Percentiles rank a stretch among this genome's conserved stretches.
Evolutionary conservation across 345 rosid species (phyloP).

Genomic region (Moringa oleifera): DNA sequence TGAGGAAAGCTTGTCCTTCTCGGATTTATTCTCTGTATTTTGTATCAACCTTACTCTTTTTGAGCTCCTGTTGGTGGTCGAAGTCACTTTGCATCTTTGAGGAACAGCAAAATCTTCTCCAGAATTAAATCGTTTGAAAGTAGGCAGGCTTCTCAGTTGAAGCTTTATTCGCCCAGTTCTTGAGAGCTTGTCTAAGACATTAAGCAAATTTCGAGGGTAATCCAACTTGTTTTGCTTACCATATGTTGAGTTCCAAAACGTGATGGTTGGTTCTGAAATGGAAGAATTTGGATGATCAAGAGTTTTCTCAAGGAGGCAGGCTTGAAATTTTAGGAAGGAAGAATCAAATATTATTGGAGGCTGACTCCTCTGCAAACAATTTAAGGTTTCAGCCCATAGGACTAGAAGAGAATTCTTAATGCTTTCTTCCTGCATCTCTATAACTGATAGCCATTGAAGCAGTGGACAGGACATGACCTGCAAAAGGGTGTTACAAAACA

Average conservation of each 20-base stretch:
- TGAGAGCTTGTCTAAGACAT: constrained; percentile 41
- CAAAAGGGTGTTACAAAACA: constrained; percentile 3
- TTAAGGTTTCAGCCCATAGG: constrained; percentile 40
- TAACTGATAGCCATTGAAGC: constrained; percentile 34
- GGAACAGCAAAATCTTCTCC: constrained; percentile 5
- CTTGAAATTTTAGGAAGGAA: constrained; percentile 39
- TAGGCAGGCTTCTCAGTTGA: constrained; percentile 21
- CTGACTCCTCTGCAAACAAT: constrained; percentile 34
- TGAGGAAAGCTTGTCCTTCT: background rate
- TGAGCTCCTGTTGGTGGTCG: constrained; percentile 31
- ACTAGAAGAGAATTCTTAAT: constrained; percentile 24
- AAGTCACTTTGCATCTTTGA: constrained; percentile 25
- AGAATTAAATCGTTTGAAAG: constrained; percentile 16
- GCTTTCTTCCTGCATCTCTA: constrained; percentile 20
- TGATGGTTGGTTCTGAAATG: constrained; percentile 31
- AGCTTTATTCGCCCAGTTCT: constrained; percentile 40
- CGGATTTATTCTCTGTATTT: background rate
- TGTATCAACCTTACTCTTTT: constrained; percentile 34
- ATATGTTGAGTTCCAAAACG: constrained; percentile 48
- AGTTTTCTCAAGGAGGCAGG: constrained; percentile 40
- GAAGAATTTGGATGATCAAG: constrained; percentile 33
- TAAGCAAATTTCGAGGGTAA: constrained; percentile 42
- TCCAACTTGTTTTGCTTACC: constrained; percentile 33
- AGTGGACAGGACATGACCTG: constrained; percentile 35
- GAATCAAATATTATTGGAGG: constrained; percentile 39